Evolutionary conservation across 257 asterid species (phyloP).

Genomic region (Solanum appendiculatum): DNA sequence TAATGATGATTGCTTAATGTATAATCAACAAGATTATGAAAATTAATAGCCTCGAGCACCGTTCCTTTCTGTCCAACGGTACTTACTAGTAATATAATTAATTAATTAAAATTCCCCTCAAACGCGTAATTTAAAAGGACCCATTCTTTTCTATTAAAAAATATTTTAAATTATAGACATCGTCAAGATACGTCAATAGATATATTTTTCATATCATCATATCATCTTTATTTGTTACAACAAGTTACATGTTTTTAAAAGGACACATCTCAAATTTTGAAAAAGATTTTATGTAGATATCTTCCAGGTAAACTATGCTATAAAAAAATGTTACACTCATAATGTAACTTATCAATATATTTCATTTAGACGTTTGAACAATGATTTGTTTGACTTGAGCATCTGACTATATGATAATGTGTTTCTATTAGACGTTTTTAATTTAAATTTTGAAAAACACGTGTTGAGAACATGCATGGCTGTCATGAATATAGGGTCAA

Average conservation of each 20-base stretch:
- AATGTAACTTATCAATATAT: not conserved
- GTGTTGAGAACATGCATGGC: not conserved
- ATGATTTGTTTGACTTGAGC: not conserved
- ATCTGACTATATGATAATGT: not conserved
- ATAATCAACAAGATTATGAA: not conserved
- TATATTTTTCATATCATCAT: not conserved
- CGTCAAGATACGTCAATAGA: not conserved
- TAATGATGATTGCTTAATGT: not conserved
- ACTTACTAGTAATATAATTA: not conserved
- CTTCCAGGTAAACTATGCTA: not conserved
- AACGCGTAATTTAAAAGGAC: conserved; percentile 9
- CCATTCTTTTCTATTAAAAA: not conserved
- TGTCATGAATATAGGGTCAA: not conserved
- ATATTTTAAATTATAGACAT: not conserved
- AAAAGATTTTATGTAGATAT: not conserved
- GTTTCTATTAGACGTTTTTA: not conserved
- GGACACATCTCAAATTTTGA: not conserved
- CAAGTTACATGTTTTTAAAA: not conserved
- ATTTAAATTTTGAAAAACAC: not conserved
- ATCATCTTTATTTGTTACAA: not conserved
- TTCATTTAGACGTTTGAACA: not conserved
- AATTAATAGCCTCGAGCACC: conserved; percentile 32
- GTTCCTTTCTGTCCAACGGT: conserved; percentile 37
- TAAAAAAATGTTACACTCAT: not conserved
- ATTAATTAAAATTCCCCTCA: conserved; percentile 1